Conservation (phyloP, 495 filamentous ascomycete genomes). For the Aspergillus sclerotiicarbonarius region DNA sequence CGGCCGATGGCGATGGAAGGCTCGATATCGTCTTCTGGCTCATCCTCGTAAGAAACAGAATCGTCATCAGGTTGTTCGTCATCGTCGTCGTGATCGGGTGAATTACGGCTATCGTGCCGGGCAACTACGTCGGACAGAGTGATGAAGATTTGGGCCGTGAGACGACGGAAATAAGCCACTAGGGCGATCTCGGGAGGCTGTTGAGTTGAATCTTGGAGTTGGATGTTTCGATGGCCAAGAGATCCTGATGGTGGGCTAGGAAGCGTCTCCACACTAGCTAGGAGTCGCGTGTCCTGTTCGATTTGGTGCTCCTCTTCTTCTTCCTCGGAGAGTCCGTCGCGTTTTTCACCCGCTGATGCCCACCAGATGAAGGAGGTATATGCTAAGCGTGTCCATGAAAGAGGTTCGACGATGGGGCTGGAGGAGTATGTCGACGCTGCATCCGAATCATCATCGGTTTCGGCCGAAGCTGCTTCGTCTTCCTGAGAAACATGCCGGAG, state of each 20-base stretch:
- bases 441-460: slow-evolving; percentile 37
- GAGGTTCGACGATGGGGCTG: slow-evolving; percentile 64
- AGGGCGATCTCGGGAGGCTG: slow-evolving; percentile 66
- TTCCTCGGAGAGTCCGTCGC: slow-evolving; percentile 47
- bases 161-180: slow-evolving; percentile 87
- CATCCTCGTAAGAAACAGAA: slow-evolving; percentile 30
- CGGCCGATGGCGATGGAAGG: slow-evolving; percentile 28
- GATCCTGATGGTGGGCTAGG: slow-evolving; percentile 30
- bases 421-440: slow-evolving; percentile 47
- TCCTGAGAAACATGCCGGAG: slow-evolving; percentile 53
- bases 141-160: slow-evolving; percentile 70
- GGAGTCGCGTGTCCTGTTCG: slow-evolving; percentile 42
- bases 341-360: slow-evolving; percentile 90
- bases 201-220: slow-evolving; percentile 35
- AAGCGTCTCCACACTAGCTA: slow-evolving; percentile 41
- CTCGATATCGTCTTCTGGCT: slow-evolving; percentile 19
- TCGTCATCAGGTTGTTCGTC: slow-evolving; percentile 37
- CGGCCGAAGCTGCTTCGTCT: slow-evolving; percentile 20
- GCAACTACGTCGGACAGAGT: slow-evolving; percentile 57
- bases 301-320: slow-evolving; percentile 43
- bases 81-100: slow-evolving; percentile 46
- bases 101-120: slow-evolving; percentile 58
- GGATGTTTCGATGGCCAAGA: slow-evolving; percentile 41
- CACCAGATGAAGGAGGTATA: slow-evolving; percentile 97
- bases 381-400: slow-evolving; percentile 85